These are phyloP conservation scores for Solanum sejunctum DNA, from an alignment of 257 asterid genomes.

Conservation along the genomic window DNA sequence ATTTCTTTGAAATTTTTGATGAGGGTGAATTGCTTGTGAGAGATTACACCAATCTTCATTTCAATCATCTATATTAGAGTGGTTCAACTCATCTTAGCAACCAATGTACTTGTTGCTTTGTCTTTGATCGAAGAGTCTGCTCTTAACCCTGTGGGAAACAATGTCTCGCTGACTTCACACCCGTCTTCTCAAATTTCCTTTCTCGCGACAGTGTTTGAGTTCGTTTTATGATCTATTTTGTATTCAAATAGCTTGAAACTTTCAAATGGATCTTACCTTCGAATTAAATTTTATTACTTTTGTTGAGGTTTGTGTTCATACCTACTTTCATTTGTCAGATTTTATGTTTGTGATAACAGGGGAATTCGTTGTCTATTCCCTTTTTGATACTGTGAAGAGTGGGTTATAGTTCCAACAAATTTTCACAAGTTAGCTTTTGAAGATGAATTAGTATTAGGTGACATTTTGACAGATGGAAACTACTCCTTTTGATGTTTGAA, in stretches of 20 bases:
- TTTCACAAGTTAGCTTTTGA: too few species aligned
- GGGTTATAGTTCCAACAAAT: too few species aligned
- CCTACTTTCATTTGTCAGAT: background rate
- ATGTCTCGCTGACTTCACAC: background rate
- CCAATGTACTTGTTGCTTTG: background rate
- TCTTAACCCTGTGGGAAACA: background rate
- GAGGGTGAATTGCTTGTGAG: background rate
- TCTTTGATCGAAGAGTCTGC: background rate
- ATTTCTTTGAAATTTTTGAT: background rate
- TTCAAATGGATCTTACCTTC: background rate
- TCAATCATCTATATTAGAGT: background rate
- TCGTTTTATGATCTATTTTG: background rate
- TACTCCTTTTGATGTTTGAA: background rate
- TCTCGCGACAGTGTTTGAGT: background rate
- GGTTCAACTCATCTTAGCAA: background rate
- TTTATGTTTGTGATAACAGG: background rate
- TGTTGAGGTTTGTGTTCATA: background rate
- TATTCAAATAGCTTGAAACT: background rate
- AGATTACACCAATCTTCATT: background rate
- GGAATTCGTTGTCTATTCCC: background rate
- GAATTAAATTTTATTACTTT: background rate
- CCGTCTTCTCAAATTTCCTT: background rate
- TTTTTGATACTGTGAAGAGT: background rate
- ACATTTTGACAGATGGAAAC: too few species aligned
- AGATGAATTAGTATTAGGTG: too few species aligned